Conservation (phyloP, 73 alveolate species). For the Paramecium pentaurelia region DNA sequence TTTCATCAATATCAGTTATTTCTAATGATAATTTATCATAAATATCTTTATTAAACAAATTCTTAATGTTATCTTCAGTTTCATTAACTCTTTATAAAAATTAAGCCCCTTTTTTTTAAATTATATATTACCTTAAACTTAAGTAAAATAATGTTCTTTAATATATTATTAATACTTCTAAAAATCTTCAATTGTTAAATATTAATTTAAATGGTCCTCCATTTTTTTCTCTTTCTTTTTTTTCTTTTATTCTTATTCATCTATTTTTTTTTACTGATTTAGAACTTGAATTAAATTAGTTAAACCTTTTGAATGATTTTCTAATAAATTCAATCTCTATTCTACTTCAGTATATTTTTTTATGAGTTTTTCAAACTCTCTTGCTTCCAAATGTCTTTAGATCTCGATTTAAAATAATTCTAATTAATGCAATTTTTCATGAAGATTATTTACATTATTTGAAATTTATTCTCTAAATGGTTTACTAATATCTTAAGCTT, state of each 20-base stretch:
- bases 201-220: background rate
- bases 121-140: background rate
- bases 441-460: background rate
- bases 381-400: background rate
- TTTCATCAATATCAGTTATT: background rate
- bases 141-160: background rate
- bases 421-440: background rate
- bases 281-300: background rate
- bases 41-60: background rate
- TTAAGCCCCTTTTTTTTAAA: background rate
- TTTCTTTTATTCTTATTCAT: background rate
- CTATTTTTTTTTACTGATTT: background rate
- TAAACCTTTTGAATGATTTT: background rate
- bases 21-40: background rate
- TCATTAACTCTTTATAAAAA: background rate
- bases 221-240: background rate
- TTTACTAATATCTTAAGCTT: background rate
- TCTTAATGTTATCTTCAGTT: background rate
- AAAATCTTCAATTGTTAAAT: background rate
- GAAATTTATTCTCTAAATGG: slow-evolving; percentile 26
- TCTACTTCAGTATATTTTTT: background rate
- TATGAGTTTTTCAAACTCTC: background rate
- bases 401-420: background rate
- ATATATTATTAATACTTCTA: background rate
- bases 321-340: background rate